Evolutionary conservation across 1,284 basidiomycete genomes (phyloP), one percentile per base, ranked within the genome.

Genomic region (Neolentinus lepideus): DNA sequence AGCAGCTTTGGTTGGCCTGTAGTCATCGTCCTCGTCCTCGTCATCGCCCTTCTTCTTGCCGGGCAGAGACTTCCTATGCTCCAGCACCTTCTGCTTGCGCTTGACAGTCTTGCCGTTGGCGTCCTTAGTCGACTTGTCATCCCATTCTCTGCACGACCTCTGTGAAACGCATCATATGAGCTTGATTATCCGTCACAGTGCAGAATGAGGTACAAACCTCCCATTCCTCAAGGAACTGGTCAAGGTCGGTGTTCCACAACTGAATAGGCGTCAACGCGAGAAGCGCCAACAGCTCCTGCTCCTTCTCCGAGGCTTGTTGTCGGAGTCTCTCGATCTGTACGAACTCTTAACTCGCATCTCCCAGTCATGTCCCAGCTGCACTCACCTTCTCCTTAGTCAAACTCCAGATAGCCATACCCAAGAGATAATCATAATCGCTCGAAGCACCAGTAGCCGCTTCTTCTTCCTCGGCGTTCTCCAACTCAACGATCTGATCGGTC

Each of bases 361-460:
- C 21, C 21, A 8, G 2, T 24, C 29, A 8, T 11, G 10, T 12
- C 31, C 2, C 16, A 16, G 3, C 43, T 1, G 1, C 47, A 65
- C 77, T 21, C 57, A 90, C 94, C 84, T 90, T 96, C 73, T 99
- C 96, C 62, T 82, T 85, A 1, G 97, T 99, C 74, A 99, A 76
- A 72, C 88, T 98, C 78, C 85, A 95, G 68, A 99, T 95, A 3
- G 92, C 76, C 96, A 99, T 99, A 26, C 90, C 85, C 58, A 99
- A 75, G 58, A 99, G 72, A 73, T 99, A 99, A 69, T 99, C 96
- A 66, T 78, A 99, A 71, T 98, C 97, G 43, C 80, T 81, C 19
- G 77, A 69, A 3, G 71, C 67, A 19, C 76, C 78, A 59, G 43
- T 69, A 64, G 22, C 65, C 59, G 52, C 65, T 29, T 75, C 71